Evolutionary conservation across 768 basidiomycete genomes (phyloP).

Genomic region (Amanita thiersii): DNA sequence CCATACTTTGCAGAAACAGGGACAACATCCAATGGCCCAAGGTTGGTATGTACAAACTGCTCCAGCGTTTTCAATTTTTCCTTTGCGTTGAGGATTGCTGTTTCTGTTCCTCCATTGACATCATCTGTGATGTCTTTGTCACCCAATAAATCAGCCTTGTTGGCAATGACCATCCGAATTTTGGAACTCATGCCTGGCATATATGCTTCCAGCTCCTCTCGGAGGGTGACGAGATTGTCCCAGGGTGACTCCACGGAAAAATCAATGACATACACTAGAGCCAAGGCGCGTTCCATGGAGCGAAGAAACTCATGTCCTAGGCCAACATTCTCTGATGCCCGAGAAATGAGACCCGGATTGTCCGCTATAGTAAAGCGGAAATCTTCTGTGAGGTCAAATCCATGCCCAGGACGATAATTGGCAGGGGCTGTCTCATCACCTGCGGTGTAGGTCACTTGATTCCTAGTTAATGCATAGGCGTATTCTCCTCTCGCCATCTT

Average conservation of each 20-base stretch:
- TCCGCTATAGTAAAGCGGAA: slow-evolving; percentile 95
- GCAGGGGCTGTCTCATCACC: slow-evolving; percentile 13
- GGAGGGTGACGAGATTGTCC: slow-evolving; percentile 22
- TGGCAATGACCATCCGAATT: slow-evolving; percentile 80
- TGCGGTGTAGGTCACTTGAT: slow-evolving; percentile 25
- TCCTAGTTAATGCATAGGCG: slow-evolving; percentile 42
- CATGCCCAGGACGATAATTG: slow-evolving; percentile 26
- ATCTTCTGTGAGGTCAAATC: slow-evolving; percentile 57
- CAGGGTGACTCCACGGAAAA: slow-evolving; percentile 63
- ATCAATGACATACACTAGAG: slow-evolving; percentile 90
- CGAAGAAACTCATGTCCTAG: slow-evolving; percentile 92
- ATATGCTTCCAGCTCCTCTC: slow-evolving; percentile 78
- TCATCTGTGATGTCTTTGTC: neutral
- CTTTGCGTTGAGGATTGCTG: slow-evolving; percentile 30
- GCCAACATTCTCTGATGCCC: slow-evolving; percentile 83
- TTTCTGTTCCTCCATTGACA: slow-evolving; percentile 38
- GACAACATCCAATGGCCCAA: slow-evolving; percentile 58
- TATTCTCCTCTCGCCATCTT: slow-evolving; percentile 45
- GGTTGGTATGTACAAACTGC: slow-evolving; percentile 42
- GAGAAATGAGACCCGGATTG: slow-evolving; percentile 87
- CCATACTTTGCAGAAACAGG: slow-evolving; percentile 82
- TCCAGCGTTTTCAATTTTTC: slow-evolving; percentile 50
- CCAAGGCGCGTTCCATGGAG: slow-evolving; percentile 86
- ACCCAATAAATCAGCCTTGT: slow-evolving; percentile 83
- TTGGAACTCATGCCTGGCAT: slow-evolving; percentile 70